Evolutionary conservation across 139 green algal species (phyloP), one percentile per base, ranked within the genome.

Genomic region (Asterochloris sp.): DNA sequence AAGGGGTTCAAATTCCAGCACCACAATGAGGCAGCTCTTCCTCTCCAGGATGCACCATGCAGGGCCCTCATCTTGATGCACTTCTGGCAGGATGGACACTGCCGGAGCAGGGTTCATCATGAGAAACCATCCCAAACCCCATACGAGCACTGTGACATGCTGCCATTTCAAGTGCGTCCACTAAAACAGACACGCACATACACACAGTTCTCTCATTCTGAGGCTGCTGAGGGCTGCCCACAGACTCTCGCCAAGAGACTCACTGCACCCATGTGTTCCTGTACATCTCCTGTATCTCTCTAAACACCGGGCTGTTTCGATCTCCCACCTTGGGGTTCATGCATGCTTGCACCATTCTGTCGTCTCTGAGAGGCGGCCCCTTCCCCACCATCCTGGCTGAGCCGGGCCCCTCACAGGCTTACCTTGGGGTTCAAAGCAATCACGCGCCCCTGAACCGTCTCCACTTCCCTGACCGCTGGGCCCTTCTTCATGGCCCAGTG

Each of bases 341-440:
- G 19, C 78, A 82, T 29, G 29, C 29, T n/a, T 68, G 68, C 61
- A 47, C 8, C 19, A 54, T 23, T 11, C 15, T 28, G 21, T 17
- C 10, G 13, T 60, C 38, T 54, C 38, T 54, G 38, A 54, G 38
- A 54, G 2, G 38, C 38, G 38, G 38, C 38, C n/a, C 24, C 76
- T 64, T 13, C 11, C 21, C 13, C 21, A 68, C 21, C 23, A 8
- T 63, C 6, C 38, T 2, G 38, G 38, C 38, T 54, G 4, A 54
- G 38, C 38, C 38, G 4, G 2, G 38, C 38, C 38, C 38, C 38
- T 54, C 38, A 54, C 38, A 54, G 17, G 13, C 69, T 19, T 54
- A 87, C 86, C 86, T 91, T 92, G 15, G 88, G 87, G 24, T 91
- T 83, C 8, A 81, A 27, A 61, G 82, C 76, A 28, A 91, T 89